These are phyloP conservation scores for Wickerhamiella dianesei DNA, from an alignment of 805 yeast species.

Conservation along the genomic window DNA sequence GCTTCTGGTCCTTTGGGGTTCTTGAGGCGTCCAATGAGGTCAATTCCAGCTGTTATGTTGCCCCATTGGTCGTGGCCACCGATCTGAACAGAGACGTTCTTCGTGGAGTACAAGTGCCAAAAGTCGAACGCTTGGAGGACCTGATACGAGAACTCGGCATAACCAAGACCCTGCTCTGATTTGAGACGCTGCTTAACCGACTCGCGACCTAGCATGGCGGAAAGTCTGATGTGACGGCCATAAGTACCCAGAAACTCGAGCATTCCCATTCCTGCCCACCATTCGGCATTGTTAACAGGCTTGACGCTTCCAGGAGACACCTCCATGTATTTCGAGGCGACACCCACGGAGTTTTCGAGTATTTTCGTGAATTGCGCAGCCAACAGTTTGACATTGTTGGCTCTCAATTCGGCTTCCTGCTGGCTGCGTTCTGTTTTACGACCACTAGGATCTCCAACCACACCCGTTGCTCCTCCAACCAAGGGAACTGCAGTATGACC, in stretches of 20 bases:
- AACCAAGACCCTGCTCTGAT: conserved; percentile 69
- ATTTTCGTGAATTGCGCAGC: conserved; percentile 48
- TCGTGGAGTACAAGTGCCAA: conserved; percentile 53
- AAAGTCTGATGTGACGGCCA: conserved; percentile 68
- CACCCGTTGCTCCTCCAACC: conserved; percentile 73
- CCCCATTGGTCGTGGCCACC: conserved; percentile 99
- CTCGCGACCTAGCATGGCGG: conserved; percentile 80
- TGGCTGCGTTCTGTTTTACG: conserved; percentile 57
- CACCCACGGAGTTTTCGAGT: conserved; percentile 45
- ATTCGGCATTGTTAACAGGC: conserved; percentile 51
- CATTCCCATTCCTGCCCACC: conserved; percentile 77
- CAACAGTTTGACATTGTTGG: conserved; percentile 45
- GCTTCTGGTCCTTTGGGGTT: conserved; percentile 22
- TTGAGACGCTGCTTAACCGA: conserved; percentile 64
- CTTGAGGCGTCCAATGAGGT: conserved; percentile 54
- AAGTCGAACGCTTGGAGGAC: conserved; percentile 88
- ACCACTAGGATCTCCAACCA: conserved; percentile 95
- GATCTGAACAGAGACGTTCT: conserved; percentile 54
- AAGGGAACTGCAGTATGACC: conserved; percentile 78
- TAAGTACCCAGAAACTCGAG: conserved; percentile 62
- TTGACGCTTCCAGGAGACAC: conserved; percentile 28
- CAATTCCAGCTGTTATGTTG: conserved; percentile 90
- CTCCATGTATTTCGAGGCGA: conserved; percentile 40
- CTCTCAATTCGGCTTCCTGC: conserved; percentile 40
- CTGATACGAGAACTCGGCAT: conserved; percentile 89